Evolutionary conservation across 768 basidiomycete species (phyloP).

Genomic region (Boletus edulis): DNA sequence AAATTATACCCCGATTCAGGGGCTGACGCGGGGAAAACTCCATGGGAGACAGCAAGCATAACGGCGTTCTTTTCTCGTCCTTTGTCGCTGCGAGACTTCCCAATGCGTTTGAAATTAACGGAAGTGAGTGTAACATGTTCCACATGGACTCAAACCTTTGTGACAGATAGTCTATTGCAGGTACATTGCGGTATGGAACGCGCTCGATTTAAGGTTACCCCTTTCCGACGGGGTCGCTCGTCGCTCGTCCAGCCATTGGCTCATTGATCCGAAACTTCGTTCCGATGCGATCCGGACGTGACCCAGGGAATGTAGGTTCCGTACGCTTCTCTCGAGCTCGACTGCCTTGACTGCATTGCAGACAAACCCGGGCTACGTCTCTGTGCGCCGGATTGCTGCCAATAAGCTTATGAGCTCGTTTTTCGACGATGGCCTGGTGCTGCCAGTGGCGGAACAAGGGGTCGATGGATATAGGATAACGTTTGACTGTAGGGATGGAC

Average conservation of each 20-base stretch:
- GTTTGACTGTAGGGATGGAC: background rate
- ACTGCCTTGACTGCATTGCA: background rate
- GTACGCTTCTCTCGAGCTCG: background rate
- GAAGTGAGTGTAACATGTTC: too few species aligned
- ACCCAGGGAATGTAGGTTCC: background rate
- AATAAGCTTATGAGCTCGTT: background rate
- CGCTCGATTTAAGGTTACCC: slow-evolving; percentile 32
- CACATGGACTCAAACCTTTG: slow-evolving; percentile 1
- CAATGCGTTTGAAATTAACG: too few species aligned
- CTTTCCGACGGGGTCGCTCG: slow-evolving; percentile 36
- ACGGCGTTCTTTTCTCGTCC: too few species aligned
- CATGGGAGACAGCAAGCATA: background rate
- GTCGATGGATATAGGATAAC: too few species aligned
- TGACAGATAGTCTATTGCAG: slow-evolving; percentile 17
- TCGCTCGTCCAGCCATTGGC: slow-evolving; percentile 12
- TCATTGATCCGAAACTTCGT: slow-evolving; percentile 6
- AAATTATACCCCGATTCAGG: slow-evolving; percentile 13
- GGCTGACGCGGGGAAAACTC: slow-evolving; percentile 8
- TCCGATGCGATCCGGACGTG: slow-evolving; percentile 11
- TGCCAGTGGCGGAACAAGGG: too few species aligned
- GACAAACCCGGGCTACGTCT: background rate
- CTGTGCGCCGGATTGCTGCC: too few species aligned
- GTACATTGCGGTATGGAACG: slow-evolving; percentile 20
- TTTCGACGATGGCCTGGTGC: background rate
- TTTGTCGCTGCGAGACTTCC: too few species aligned